Conservation (phyloP, 106 monocot species). For the Posidonia australis region DNA sequence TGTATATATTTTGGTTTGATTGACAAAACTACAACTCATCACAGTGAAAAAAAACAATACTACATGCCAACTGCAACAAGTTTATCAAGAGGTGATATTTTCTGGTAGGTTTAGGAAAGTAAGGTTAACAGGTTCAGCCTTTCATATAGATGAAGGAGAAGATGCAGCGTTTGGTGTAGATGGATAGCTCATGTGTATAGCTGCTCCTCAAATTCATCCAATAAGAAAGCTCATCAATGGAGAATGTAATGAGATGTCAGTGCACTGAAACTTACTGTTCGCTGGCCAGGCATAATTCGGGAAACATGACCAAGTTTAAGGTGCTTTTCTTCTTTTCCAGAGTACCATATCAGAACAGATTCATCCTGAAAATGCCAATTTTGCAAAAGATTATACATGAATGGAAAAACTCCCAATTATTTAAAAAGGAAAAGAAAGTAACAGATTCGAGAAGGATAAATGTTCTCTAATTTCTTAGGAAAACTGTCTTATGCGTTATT, state of each 20-base stretch:
- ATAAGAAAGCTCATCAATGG: background rate
- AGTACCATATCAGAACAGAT: conserved; percentile 51
- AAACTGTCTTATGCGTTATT: no score
- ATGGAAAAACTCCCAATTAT: background rate
- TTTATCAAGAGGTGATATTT: no score
- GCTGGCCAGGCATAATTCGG: conserved; percentile 67
- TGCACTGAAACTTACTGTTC: conserved; percentile 44
- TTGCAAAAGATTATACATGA: background rate
- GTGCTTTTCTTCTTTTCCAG: conserved; percentile 56
- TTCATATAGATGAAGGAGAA: no score
- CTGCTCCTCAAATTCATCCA: background rate
- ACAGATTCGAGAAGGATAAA: background rate
- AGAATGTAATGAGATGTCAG: background rate
- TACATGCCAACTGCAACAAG: no score
- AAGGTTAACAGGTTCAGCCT: no score
- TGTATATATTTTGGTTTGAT: no score
- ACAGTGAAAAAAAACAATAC: no score
- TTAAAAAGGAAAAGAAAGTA: background rate
- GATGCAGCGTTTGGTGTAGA: no score
- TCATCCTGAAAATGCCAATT: conserved; percentile 41
- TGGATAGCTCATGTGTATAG: no score
- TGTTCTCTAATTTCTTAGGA: background rate
- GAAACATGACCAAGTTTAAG: conserved; percentile 49
- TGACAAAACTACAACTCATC: no score
- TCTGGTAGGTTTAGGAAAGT: no score